Evolutionary conservation across 768 basidiomycete genomes (phyloP), one percentile per base, ranked within the genome.

Genomic region (Lentinus brumalis): DNA sequence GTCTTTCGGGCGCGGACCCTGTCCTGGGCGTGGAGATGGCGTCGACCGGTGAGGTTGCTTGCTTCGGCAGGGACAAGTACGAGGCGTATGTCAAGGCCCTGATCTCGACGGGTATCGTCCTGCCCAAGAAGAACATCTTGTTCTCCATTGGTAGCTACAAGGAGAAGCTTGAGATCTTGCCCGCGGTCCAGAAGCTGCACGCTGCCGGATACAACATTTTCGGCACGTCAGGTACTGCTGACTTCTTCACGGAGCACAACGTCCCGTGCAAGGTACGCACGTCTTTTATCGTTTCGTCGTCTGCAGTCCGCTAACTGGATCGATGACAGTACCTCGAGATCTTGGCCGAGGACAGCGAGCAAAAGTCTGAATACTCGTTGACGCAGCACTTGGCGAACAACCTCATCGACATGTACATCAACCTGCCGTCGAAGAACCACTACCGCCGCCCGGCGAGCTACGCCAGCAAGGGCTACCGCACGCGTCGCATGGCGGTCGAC

Each of bases 1-100:
- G 97, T 45, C 78, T 99, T 39, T 96, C 94, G 18, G 97, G 97
- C 29, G 97, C 97, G 18, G 97, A 99, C 73, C 97, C 97, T 18
- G 90, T 98, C 7, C 84, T 98, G 12, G 96, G 97, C 69, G 96
- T 98, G 45, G 97, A 99, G 79, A 99, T 99, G 97, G 97, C 97
- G 15, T 98, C 97, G 16, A 99, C 96, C 0, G 97, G 97, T 59
- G 97, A 99, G 73, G 97, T 99, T 29, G 97, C 97, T 16, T 98
- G 96, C 77, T 99, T 99, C 74, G 97, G 97, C 7, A 87, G 83
- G 65, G 91, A 99, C 79, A 97, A 96, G 76, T 98, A 96, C 72
- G 97, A 99, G 73, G 97, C 97, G 5, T 99, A 98, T 74, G 81
- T 98, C 70, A 99, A 99, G 78, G 96, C 94, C 1, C 81, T 98